Conservation (phyloP, 352 stramenopile species). For the Phytophthora fragariae region DNA sequence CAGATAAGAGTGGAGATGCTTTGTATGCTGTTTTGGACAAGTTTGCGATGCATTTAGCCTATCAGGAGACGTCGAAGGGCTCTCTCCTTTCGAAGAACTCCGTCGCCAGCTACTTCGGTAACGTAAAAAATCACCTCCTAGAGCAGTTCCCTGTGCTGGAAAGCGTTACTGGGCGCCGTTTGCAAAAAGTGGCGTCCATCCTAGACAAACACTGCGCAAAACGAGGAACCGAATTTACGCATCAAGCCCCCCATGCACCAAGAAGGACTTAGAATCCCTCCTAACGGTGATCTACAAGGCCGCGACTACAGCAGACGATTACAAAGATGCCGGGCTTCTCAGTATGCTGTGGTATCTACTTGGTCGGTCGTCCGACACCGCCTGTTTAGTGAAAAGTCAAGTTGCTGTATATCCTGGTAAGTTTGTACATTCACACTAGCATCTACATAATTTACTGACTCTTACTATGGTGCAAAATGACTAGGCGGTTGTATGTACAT, state of each 20-base stretch:
- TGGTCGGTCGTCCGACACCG: not conserved
- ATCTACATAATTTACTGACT: not conserved
- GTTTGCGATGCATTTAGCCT: not conserved
- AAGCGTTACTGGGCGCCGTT: not conserved
- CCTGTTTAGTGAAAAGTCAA: not conserved
- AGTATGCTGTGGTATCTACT: not conserved
- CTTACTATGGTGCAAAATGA: not conserved
- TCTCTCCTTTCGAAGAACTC: not conserved
- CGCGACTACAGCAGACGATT: not conserved
- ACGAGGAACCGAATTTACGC: not conserved
- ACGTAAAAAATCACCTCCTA: not conserved
- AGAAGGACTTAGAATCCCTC: not conserved
- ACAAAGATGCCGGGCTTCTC: not conserved
- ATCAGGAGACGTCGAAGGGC: not conserved
- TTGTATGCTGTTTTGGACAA: not conserved
- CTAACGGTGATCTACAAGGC: not conserved
- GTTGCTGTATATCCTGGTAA: not conserved
- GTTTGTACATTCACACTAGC: not conserved
- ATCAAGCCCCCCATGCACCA: not conserved
- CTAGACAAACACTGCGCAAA: not conserved
- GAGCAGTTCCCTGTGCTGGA: not conserved
- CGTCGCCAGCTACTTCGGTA: not conserved
- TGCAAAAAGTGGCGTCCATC: not conserved
- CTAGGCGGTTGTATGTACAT: not conserved
- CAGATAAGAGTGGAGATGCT: not conserved